Base-by-base conservation (phyloP, 2,329 filamentous ascomycete genomes). In the Epicoccum nigrum region DNA sequence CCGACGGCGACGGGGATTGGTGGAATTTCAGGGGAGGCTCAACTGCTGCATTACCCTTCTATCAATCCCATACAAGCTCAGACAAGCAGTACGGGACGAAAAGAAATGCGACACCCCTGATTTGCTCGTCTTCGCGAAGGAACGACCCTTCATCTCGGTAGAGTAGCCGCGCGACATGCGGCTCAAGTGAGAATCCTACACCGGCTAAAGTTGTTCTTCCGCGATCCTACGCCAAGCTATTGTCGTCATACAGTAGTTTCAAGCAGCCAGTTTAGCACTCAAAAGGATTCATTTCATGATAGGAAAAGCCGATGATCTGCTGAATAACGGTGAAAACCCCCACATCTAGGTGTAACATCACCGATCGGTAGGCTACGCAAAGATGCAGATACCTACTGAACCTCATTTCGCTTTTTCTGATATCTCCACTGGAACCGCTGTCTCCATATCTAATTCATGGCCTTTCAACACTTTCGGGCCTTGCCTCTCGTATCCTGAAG, bases 31-130 rank as follows among this genome's bases (percentile, higher is more conserved):
- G 13, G 5, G 12, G 25, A 41, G 35, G 35, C 35, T 37, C 20
- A n/a, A 38, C 7, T 38, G 12, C 17, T 19, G 45, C 54, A 56
- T 53, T 47, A 32, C 42, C 45, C 42, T 50, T 33, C 42, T 20
- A 50, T 56, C 28, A 53, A 53, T 40, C 17, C 30, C 49, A 49
- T 33, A 44, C 49, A 50, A 30, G 21, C 42, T 50, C 38, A 45
- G 46, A 51, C 46, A 30, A 38, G 23, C 21, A 41, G 16, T 8
- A 38, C 23, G 38, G 20, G 15, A 41, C 7, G 37, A 39, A 39
- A 27, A 17, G 17, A 46, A 46, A 37, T 37, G 34, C 38, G 32
- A 50, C 16, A 21, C 37, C 12, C 27, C 17, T 41, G 8, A 56
- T 56, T 56, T 41, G 54, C 45, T 39, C 23, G 12, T 44, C 21